Evolutionary conservation across 306 rosid species (phyloP).

Genomic region (Begonia fuchsioides): DNA sequence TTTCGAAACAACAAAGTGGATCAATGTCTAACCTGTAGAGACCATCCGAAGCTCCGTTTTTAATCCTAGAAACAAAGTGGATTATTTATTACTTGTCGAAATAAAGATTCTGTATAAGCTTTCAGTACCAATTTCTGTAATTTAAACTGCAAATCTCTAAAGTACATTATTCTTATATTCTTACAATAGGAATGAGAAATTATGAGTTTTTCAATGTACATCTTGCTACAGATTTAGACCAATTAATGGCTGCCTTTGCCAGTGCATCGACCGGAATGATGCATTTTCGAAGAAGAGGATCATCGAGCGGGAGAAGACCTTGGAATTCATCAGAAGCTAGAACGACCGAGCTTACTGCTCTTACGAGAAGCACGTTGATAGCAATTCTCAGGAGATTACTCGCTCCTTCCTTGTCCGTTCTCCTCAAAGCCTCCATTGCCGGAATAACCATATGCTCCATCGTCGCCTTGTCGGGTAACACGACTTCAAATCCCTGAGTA

Average conservation of each 20-base stretch:
- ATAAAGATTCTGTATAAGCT: no score
- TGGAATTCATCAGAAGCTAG: conserved; percentile 58
- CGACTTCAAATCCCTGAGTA: conserved; percentile 63
- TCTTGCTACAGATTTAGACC: conserved; percentile 18
- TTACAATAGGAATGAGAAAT: no score
- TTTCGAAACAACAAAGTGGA: neutral
- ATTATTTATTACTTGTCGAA: no score
- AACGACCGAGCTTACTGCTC: conserved; percentile 45
- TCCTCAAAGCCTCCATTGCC: conserved; percentile 50
- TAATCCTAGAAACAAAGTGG: no score
- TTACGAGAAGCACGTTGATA: conserved; percentile 55
- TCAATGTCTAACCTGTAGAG: conserved; percentile 15
- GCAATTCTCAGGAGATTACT: conserved; percentile 59
- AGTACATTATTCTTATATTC: no score
- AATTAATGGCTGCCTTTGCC: conserved; percentile 30
- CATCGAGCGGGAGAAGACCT: conserved; percentile 50
- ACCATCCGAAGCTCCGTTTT: no score
- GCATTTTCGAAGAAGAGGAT: conserved; percentile 32
- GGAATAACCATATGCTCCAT: conserved; percentile 60
- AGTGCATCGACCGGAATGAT: conserved; percentile 30
- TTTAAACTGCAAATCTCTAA: no score
- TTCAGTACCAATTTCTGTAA: no score
- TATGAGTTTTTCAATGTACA: neutral
- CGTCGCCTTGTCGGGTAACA: conserved; percentile 60
- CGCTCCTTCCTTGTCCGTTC: conserved; percentile 76